Base-by-base conservation (phyloP, 345 rosid species). In the Eucalyptus polybractea region DNA sequence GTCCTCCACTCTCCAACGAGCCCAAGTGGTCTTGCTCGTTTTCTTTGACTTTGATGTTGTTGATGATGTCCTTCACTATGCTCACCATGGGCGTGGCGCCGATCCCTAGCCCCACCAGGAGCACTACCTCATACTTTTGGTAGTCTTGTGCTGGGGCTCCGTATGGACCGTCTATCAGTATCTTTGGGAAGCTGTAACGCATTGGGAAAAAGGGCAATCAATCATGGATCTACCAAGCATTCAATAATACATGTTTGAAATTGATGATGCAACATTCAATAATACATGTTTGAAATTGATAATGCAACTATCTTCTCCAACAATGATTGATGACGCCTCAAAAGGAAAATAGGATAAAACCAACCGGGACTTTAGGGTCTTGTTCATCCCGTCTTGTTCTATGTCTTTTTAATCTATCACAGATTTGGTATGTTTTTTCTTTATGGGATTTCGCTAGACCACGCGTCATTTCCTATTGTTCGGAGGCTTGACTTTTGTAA, bases 81-180 rank as follows among this genome's bases (percentile, higher is more conserved):
- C 98, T 97, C 80, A 97, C 95, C 98, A 97, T 95, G 9, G 99
- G 99, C 5, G 99, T 97, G 25, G 98, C 99, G 27, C 99, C 99
- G 1, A 97, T 97, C 40, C 99, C 99, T 1, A 96, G 95, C 86
- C 99, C 99, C 22, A 97, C 98, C 5, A 97, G 93, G 2, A 97
- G 94, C 29, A 97, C 95, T 11, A 97, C 96, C 4, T 97, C 99
- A 86, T 96, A 97, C 88, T 97, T 95, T 92, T 95, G 95, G 92
- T 97, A 97, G 93, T 97, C 99, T 88, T 97, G 99, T 80, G 99
- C 98, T 2, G 99, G 98, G 13, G 98, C 98, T 40, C 99, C 99
- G 16, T 94, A 97, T 13, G 99, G 96, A 42, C 99, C 99, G 81
- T 97, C 99, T 33, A 97, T 95, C 65, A 95, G 88, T 87, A 97